phyloP scores from a whole-genome alignment of 345 rosid species.

The Dimocarpus longan region DNA sequence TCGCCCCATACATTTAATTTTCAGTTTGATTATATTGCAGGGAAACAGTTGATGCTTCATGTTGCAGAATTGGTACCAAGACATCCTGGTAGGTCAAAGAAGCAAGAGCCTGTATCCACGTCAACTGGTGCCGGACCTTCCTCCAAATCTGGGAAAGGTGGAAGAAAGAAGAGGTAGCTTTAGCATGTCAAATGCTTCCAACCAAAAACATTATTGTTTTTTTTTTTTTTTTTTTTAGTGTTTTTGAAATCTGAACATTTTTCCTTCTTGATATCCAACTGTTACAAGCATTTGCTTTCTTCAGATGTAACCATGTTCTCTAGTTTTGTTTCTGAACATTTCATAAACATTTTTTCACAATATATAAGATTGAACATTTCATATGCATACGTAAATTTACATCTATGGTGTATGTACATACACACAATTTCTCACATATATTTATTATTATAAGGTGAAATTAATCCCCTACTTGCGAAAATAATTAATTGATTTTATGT shows the following conservation, averaged over 20 bases:
- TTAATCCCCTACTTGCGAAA: neutral
- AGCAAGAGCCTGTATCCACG: conserved; percentile 70
- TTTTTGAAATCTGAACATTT: neutral
- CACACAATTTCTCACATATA: too few species aligned
- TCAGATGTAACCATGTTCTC: conserved; percentile 1
- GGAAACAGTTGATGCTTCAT: conserved; percentile 84
- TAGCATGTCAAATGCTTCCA: neutral
- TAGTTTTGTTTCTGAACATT: neutral
- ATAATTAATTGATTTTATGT: too few species aligned
- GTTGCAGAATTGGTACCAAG: conserved; percentile 87
- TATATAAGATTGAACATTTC: too few species aligned
- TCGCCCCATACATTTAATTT: neutral
- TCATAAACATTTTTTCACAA: too few species aligned
- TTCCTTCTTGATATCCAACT: too few species aligned
- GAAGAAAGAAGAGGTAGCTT: conserved; percentile 77
- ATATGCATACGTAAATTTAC: too few species aligned
- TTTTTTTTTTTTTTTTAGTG: too few species aligned
- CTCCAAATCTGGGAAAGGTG: conserved; percentile 77
- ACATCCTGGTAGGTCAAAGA: conserved; percentile 85
- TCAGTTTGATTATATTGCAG: conserved; percentile 42
- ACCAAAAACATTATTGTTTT: too few species aligned
- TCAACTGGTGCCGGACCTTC: conserved; percentile 47
- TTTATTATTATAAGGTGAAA: too few species aligned
- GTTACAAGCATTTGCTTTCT: neutral
- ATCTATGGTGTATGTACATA: too few species aligned